Base-by-base conservation (phyloP, 83 land plant genomes). In the Isoetes engelmannii region DNA sequence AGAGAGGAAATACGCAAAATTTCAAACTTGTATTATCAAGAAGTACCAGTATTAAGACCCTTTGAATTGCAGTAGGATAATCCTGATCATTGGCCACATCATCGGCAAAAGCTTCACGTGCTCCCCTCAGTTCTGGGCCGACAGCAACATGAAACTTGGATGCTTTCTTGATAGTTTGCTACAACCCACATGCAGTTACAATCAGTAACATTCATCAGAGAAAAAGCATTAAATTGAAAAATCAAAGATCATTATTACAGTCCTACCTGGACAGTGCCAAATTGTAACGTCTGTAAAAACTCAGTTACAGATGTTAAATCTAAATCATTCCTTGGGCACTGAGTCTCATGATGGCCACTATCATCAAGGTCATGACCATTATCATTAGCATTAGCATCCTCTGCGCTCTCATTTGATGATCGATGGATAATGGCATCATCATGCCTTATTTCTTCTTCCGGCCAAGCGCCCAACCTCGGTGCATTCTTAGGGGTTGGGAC, bases 1-100 rank as follows among this genome's bases (percentile, higher is more conserved):
- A 28, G 37, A 28, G 37, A 28, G 37, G 37, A 28, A 28, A 28
- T 28, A 28, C 37, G 37, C 37, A 28, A 28, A 28, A 28, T 28
- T 28, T 28, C 37, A 28, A 28, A 28, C 37, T 44, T 42, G 18
- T 7, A 45, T n/a, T n/a, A 43, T 42, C 20, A 42, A 10, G 9
- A 48, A 21, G 21, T 74, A 86, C 92, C 96, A 88, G 63, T 42
- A 86, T 48, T 57, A 91, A 49, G 70, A 87, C 94, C 70, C 74
- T 86, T 63, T 82, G 75, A 48, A 74, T 15, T 17, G 56, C 48
- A n/a, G 63, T 67, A 15, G 73, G 61, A 21, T 63, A 47, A 55
- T 75, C 80, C 48, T 73, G 80, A 17, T 78, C 50, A 53, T 51
- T 3, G 13, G 55, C 55, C 13, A 51, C 17, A 51, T 51, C 13